phyloP scores from a whole-genome alignment of 2,329 filamentous ascomycete species.

The Thelonectria rubi region DNA sequence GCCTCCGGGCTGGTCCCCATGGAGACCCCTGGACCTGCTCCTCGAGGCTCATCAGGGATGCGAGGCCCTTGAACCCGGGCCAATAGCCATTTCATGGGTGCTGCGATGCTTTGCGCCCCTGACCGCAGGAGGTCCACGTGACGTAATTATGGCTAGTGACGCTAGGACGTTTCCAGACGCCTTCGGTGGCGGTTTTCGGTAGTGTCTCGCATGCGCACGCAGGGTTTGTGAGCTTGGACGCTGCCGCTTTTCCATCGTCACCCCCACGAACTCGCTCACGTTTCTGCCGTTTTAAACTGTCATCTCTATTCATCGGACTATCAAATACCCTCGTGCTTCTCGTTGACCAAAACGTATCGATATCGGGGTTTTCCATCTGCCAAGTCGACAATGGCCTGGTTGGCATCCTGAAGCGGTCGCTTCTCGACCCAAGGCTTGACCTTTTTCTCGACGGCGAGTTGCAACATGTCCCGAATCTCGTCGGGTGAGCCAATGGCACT shows the following conservation, averaged over 20 bases:
- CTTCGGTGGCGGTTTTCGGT: slow-evolving; percentile 39
- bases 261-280: slow-evolving; percentile 10
- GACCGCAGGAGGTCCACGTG: slow-evolving; percentile 28
- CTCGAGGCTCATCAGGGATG: not conserved
- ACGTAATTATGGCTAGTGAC: slow-evolving; percentile 37
- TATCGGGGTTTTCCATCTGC: slow-evolving; percentile 62
- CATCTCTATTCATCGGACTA: not conserved
- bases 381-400: slow-evolving; percentile 65
- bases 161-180: slow-evolving; percentile 25
- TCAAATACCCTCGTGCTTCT: not conserved
- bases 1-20: slow-evolving; percentile 13
- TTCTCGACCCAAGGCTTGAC: slow-evolving; percentile 65
- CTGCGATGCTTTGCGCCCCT: slow-evolving; percentile 4
- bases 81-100: slow-evolving; percentile 9
- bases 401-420: slow-evolving; percentile 62
- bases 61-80: slow-evolving; percentile 1
- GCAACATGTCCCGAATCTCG: slow-evolving; percentile 67
- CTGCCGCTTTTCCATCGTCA: slow-evolving; percentile 21
- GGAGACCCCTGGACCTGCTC: slow-evolving; percentile 17
- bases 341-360: slow-evolving; percentile 50
- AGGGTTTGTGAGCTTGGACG: slow-evolving; percentile 1
- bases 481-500: slow-evolving; percentile 56
- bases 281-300: slow-evolving; percentile 24
- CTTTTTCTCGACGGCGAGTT: slow-evolving; percentile 63
- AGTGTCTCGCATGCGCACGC: slow-evolving; percentile 38